Evolutionary conservation across 2,329 filamentous ascomycete genomes (phyloP).

Genomic region (Exophiala bonariae): DNA sequence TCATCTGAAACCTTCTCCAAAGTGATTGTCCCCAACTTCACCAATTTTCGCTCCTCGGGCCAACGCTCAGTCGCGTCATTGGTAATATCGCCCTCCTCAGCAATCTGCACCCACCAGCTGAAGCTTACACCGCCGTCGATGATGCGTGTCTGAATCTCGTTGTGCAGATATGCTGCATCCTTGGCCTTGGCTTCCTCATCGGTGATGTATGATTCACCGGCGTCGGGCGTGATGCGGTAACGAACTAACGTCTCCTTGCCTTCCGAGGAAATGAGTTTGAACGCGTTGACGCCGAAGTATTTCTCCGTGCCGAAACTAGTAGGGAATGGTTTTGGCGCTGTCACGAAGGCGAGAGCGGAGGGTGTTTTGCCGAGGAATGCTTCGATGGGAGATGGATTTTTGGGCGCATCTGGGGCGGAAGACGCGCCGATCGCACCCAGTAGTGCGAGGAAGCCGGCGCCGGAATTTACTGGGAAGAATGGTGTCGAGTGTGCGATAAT

Average conservation of each 20-base stretch:
- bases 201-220: constrained; percentile 41
- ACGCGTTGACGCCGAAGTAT: constrained; percentile 43
- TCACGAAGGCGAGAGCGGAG: constrained; percentile 49
- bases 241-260: constrained; percentile 49
- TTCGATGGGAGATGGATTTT: constrained; percentile 19
- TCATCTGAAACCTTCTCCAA: constrained; percentile 41
- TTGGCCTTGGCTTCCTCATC: constrained; percentile 41
- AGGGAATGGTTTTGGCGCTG: constrained; percentile 51
- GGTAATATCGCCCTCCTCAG: constrained; percentile 47
- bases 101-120: constrained; percentile 53
- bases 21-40: constrained; percentile 52
- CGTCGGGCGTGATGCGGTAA: constrained; percentile 51
- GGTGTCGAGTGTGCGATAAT: constrained; percentile 55
- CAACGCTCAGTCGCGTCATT: constrained; percentile 54
- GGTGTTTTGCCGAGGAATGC: constrained; percentile 48
- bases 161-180: constrained; percentile 48
- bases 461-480: constrained; percentile 54
- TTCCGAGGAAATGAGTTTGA: constrained; percentile 36
- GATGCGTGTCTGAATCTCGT: constrained; percentile 45
- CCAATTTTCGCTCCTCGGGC: constrained; percentile 52
- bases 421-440: constrained; percentile 44
- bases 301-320: constrained; percentile 49
- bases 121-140: constrained; percentile 42
- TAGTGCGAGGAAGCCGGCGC: constrained; percentile 54
- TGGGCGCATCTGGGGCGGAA: constrained; percentile 25